These are phyloP conservation scores for Hemileccinum hortonii DNA, from an alignment of 1,284 basidiomycete genomes.

Conservation along the genomic window DNA sequence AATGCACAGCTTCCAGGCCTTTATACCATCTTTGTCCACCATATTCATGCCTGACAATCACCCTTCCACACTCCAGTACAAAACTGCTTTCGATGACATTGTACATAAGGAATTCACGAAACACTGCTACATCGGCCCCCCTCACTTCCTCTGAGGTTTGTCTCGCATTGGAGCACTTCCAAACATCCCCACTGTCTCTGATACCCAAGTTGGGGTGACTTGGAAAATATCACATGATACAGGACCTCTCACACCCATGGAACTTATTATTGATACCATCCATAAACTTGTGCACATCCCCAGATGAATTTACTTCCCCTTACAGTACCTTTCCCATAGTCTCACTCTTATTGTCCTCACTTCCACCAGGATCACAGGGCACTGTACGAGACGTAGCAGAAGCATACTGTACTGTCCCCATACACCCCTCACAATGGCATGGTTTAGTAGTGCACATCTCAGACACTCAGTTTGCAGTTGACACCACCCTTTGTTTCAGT, in stretches of 20 bases:
- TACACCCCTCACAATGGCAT: constrained; percentile 13
- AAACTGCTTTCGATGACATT: too few relatives aligned
- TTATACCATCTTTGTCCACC: too few relatives aligned
- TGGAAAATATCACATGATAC: neutral
- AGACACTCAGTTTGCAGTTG: too few relatives aligned
- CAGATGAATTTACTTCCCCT: neutral
- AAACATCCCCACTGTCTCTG: neutral
- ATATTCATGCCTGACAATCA: too few relatives aligned
- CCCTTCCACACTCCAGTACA: too few relatives aligned
- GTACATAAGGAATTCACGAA: too few relatives aligned
- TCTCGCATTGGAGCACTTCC: neutral
- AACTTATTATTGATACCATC: neutral
- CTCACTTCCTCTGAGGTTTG: neutral
- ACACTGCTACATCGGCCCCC: neutral
- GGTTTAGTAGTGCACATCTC: neutral
- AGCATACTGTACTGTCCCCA: constrained; percentile 8
- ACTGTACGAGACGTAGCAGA: neutral
- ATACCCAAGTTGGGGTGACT: neutral
- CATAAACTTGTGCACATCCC: neutral
- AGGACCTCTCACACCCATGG: neutral
- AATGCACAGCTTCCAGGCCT: too few relatives aligned
- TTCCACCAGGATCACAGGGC: neutral
- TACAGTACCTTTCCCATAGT: too few relatives aligned
- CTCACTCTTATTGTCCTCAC: neutral
- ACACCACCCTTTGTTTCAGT: too few relatives aligned